Conservation (phyloP, 768 basidiomycete species). For the Astraeus odoratus region DNA sequence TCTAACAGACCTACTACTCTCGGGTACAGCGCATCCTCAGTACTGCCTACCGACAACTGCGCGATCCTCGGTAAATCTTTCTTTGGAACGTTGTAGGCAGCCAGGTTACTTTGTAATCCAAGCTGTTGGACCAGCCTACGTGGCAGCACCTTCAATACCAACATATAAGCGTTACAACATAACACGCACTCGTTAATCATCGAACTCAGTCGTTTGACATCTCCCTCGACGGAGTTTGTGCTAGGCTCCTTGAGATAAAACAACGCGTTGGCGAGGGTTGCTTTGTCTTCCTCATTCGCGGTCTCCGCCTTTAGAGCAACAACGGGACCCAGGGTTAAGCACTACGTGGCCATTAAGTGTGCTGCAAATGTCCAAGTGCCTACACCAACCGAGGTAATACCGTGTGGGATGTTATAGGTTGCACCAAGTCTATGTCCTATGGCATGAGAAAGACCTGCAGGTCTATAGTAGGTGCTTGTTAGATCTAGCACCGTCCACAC, state of each 20-base stretch:
- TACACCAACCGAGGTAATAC: constrained; percentile 66
- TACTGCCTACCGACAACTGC: constrained; percentile 10
- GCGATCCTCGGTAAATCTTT: constrained; percentile 51
- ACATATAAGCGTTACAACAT: neutral
- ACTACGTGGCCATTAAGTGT: constrained; percentile 33
- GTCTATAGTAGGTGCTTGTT: constrained; percentile 28
- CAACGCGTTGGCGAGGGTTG: constrained; percentile 47
- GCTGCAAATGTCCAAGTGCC: constrained; percentile 2
- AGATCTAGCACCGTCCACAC: neutral
- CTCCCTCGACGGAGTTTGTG: constrained; percentile 61
- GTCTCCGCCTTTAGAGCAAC: constrained; percentile 52
- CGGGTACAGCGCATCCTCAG: constrained; percentile 30
- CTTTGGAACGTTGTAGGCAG: constrained; percentile 57
- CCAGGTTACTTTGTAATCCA: constrained; percentile 50
- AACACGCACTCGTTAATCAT: constrained; percentile 48
- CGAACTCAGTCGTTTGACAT: constrained; percentile 45
- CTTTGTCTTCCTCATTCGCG: constrained; percentile 57
- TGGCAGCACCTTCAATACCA: constrained; percentile 4
- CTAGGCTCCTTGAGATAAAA: constrained; percentile 53
- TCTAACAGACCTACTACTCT: constrained; percentile 47
- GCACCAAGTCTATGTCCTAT: constrained; percentile 73
- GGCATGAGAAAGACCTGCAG: constrained; percentile 70
- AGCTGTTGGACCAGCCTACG: constrained; percentile 53
- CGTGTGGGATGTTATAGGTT: constrained; percentile 69
- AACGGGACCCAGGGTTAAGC: constrained; percentile 63